Evolutionary conservation across 2,329 filamentous ascomycete genomes (phyloP).

Genomic region (Decorospora gaudefroyi): DNA sequence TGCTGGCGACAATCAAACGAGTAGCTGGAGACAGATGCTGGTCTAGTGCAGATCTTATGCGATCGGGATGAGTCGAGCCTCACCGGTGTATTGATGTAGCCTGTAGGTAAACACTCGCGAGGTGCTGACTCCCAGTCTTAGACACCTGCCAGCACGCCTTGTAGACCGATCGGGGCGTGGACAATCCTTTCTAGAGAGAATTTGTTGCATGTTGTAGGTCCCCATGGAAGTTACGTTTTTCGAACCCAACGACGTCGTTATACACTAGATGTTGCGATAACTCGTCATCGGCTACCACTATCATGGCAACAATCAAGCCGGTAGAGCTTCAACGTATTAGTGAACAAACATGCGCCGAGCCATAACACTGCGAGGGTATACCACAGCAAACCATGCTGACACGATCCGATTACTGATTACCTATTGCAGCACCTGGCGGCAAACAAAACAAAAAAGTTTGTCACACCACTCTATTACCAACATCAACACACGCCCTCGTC

Average conservation of each 20-base stretch:
- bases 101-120: conserved; percentile 6
- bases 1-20: conserved; percentile 11
- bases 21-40: conserved; percentile 8
- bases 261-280: too few relatives aligned
- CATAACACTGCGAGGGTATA: too few relatives aligned
- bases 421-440: too few relatives aligned
- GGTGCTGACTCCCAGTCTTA: conserved; percentile 7
- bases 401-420: too few relatives aligned
- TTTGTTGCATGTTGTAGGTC: neutral
- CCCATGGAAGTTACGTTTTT: neutral
- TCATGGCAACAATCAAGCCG: too few relatives aligned
- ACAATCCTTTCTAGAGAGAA: neutral
- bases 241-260: too few relatives aligned
- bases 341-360: too few relatives aligned
- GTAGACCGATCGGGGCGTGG: conserved; percentile 10
- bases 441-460: neutral
- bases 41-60: conserved; percentile 11
- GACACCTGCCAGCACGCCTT: conserved; percentile 9
- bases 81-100: neutral
- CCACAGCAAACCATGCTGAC: too few relatives aligned
- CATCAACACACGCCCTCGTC: conserved; percentile 33
- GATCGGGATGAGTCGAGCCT: conserved; percentile 5
- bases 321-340: too few relatives aligned
- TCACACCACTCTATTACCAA: conserved; percentile 8
- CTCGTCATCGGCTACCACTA: too few relatives aligned